phyloP scores from a whole-genome alignment of 352 stramenopile species.

The Pythium plurisporium region DNA sequence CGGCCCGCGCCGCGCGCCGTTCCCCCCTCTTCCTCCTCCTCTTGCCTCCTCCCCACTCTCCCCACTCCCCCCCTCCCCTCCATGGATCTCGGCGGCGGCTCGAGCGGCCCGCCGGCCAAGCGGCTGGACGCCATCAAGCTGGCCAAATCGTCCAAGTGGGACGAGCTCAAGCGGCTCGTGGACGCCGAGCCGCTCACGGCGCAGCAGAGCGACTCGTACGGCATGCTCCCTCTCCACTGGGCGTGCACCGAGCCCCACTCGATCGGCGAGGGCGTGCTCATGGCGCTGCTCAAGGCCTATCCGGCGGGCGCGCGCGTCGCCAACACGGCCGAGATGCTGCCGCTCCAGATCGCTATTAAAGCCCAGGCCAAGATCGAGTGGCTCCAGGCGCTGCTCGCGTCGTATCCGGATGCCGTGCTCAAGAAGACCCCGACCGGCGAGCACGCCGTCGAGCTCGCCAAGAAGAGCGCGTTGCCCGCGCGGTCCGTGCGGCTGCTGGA shows the following conservation, averaged over 20 bases:
- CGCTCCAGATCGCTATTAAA: conserved; percentile 86
- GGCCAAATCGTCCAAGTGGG: conserved; percentile 77
- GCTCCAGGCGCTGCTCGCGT: conserved; percentile 78
- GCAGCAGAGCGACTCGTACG: conserved; percentile 81
- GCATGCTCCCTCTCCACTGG: conserved; percentile 87
- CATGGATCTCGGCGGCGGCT: conserved; percentile 7
- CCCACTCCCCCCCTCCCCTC: no score
- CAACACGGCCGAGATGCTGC: conserved; percentile 84
- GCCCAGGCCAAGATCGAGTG: conserved; percentile 83
- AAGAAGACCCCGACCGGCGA: conserved; percentile 71
- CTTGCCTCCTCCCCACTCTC: no score
- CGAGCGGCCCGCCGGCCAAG: conserved; percentile 23
- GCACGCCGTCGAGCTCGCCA: conserved; percentile 69
- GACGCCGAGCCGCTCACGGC: conserved; percentile 61
- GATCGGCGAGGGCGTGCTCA: conserved; percentile 65
- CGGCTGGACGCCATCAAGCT: conserved; percentile 82
- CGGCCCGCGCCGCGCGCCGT: no score
- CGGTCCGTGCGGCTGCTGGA: conserved; percentile 75
- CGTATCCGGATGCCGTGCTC: conserved; percentile 75
- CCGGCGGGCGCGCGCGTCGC: conserved; percentile 52
- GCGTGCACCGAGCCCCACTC: conserved; percentile 80
- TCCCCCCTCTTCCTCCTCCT: no score
- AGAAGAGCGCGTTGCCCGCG: conserved; percentile 45
- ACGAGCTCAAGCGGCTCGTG: conserved; percentile 68
- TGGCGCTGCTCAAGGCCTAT: conserved; percentile 77